Conservation (phyloP, 257 asterid species). For the Solanum chaucha region DNA sequence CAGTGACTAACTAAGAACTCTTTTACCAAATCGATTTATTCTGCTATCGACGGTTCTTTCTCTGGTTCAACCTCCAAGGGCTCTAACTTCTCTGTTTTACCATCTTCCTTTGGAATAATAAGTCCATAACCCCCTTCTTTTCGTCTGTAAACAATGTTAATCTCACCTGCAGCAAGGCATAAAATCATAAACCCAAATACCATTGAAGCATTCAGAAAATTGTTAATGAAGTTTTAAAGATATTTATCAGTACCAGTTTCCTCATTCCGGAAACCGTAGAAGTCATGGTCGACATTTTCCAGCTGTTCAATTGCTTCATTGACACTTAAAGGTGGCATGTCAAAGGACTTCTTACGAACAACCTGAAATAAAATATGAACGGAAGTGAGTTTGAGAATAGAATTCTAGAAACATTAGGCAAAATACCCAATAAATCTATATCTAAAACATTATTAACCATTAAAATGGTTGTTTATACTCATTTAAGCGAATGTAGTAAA, state of each 20-base stretch:
- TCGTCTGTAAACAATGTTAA: conserved; percentile 72
- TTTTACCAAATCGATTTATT: conserved; percentile 1
- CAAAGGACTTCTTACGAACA: conserved; percentile 80
- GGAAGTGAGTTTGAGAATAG: background rate
- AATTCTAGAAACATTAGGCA: background rate
- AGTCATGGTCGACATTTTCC: conserved; percentile 82
- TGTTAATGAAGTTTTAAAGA: background rate
- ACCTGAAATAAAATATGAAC: conserved; percentile 27
- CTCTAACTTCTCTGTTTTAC: conserved; percentile 42
- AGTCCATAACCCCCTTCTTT: conserved; percentile 81
- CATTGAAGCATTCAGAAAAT: background rate
- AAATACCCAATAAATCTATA: background rate
- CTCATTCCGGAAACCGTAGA: conserved; percentile 84
- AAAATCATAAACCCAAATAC: background rate
- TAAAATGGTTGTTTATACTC: background rate
- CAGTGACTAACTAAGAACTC: background rate
- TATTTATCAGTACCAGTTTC: conserved; percentile 45
- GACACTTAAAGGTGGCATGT: conserved; percentile 84
- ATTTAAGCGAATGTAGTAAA: background rate
- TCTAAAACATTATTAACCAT: background rate
- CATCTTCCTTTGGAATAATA: conserved; percentile 59
- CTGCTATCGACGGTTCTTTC: conserved; percentile 12
- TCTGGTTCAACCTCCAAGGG: conserved; percentile 32
- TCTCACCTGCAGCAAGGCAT: conserved; percentile 44
- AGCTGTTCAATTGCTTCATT: conserved; percentile 91